phyloP scores from a whole-genome alignment of 306 rosid species.

The Trichosanthes cucumerina region DNA sequence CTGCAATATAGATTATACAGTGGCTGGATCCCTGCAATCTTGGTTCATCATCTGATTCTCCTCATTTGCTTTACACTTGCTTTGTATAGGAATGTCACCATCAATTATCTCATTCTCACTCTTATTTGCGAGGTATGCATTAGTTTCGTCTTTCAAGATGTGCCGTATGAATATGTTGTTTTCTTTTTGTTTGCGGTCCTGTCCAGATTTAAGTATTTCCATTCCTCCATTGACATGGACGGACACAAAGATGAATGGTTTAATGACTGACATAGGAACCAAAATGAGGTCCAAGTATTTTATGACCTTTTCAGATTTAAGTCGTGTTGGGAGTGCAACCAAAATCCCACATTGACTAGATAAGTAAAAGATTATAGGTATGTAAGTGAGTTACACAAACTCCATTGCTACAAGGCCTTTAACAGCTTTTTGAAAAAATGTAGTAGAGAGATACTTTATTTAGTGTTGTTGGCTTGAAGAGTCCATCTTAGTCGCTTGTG shows the following conservation, averaged over 20 bases:
- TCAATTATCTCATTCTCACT: conserved; percentile 93
- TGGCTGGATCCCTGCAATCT: conserved; percentile 76
- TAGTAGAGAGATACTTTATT: background rate
- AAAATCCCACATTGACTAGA: no score
- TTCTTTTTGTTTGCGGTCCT: background rate
- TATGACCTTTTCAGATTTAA: background rate
- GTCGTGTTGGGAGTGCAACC: background rate
- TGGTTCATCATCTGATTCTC: conserved; percentile 79
- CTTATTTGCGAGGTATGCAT: conserved; percentile 75
- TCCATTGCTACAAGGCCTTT: no score
- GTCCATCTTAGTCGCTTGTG: background rate
- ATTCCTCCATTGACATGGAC: background rate
- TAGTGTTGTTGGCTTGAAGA: background rate
- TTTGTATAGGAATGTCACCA: conserved; percentile 72
- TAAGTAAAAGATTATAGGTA: no score
- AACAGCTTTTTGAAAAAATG: background rate
- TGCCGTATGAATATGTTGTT: conserved; percentile 2
- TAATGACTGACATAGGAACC: background rate
- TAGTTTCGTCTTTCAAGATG: background rate
- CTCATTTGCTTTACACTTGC: conserved; percentile 92
- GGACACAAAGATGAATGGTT: no score
- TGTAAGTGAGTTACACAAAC: no score
- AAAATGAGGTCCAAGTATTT: background rate
- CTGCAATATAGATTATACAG: conserved; percentile 49
- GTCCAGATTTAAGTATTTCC: background rate